Conservation (phyloP, 2,329 filamentous ascomycete genomes). For the Cercospora zeina region DNA sequence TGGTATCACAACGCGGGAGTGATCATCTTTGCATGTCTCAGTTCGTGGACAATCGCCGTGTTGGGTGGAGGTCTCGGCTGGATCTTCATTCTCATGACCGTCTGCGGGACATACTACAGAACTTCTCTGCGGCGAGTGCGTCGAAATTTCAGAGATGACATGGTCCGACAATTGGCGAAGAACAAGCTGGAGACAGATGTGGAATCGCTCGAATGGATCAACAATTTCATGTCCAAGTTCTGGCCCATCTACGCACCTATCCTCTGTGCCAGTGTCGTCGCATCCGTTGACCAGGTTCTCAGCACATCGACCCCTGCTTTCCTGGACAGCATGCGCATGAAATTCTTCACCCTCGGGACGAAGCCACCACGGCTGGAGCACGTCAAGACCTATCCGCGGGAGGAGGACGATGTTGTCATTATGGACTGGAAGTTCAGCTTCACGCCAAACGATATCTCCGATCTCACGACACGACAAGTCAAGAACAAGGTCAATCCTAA, state of each 20-base stretch:
- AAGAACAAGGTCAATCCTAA: slow-evolving; percentile 98
- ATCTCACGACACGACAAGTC: slow-evolving; percentile 85
- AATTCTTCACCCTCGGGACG: slow-evolving; percentile 87
- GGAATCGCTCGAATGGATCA: slow-evolving; percentile 97
- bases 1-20: slow-evolving; percentile 98
- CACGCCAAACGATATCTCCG: slow-evolving; percentile 88
- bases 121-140: slow-evolving; percentile 91
- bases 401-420: slow-evolving; percentile 89
- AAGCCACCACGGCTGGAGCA: slow-evolving; percentile 96
- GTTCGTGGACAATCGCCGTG: slow-evolving; percentile 85
- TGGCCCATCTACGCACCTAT: slow-evolving; percentile 99
- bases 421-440: slow-evolving; percentile 99
- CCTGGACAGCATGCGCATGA: slow-evolving; percentile 88
- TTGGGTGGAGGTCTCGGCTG: slow-evolving; percentile 89
- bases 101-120: slow-evolving; percentile 92
- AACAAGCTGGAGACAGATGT: slow-evolving; percentile 83
- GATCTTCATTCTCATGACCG: slow-evolving; percentile 89
- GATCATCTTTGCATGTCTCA: slow-evolving; percentile 87
- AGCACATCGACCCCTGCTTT: slow-evolving; percentile 90
- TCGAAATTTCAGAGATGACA: slow-evolving; percentile 92
- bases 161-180: slow-evolving; percentile 84
- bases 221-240: slow-evolving; percentile 97
- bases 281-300: slow-evolving; percentile 91
- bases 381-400: slow-evolving; percentile 96
- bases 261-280: slow-evolving; percentile 86